Evolutionary conservation across 1,284 basidiomycete genomes (phyloP), one percentile per base, ranked within the genome.

Genomic region (Sanghuangporus weigelae): DNA sequence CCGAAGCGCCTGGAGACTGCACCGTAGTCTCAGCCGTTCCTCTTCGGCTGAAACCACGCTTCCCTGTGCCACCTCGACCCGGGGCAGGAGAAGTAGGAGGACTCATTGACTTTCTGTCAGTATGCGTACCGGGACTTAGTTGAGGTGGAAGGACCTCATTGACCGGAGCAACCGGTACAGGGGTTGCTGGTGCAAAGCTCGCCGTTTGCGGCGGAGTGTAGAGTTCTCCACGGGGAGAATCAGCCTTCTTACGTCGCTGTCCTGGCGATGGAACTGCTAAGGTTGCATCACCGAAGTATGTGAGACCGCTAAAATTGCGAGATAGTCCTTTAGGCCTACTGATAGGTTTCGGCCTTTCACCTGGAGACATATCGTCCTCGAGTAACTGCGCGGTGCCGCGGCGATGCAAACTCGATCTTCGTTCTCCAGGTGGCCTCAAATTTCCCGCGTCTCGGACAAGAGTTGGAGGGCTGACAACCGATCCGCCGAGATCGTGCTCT

Each of bases 11-110:
- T 60, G 75, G 69, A 26, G 65, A 46, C 39, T 67, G 49, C 12
- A 68, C 65, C 49, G 68, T 60, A 46, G 8, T 7, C 31, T 70
- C 66, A 31, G 61, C 67, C 16, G 67, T 66, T 6, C 40, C 46
- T 26, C 54, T 61, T 21, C 54, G 42, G 10, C 26, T 48, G 7
- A 49, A 50, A 14, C 50, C 56, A 23, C 63, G 59, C 35, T 40
- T 40, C 54, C n/a, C 23, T 14, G 35, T 7, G 14, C 42, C 36
- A 16, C 53, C 23, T 7, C 46, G n/a, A 14, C 46, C 44, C 7
- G 54, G 49, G n/a, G 19, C 39, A 26, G 63, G 63, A 2, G 63
- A 64, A 7, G 35, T 38, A 12, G 63, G 63, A 2, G 59, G 59
- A 38, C 59, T 64, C 26, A 36, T 19, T n/a, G 59, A 6, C 26